Percentiles rank a stretch among this genome's conserved stretches.
phyloP scores from a whole-genome alignment of 805 yeast species.

The Lipomyces sp. region DNA sequence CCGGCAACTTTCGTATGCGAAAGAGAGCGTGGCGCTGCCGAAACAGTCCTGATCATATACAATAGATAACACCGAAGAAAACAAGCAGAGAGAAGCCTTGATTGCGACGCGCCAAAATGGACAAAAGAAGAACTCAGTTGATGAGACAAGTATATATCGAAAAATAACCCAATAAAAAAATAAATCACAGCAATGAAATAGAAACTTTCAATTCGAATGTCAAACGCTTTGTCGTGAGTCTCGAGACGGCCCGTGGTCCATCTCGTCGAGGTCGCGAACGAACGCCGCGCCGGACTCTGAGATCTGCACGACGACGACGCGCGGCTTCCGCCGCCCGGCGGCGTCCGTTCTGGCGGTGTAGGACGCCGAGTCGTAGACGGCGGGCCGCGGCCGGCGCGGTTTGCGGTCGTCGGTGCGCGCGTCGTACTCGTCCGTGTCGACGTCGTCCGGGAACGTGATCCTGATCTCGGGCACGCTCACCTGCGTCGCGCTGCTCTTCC shows the following conservation, averaged over 20 bases:
- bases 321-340: conserved; percentile 5
- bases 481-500: background rate
- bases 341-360: background rate
- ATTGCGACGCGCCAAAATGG: too few relatives aligned
- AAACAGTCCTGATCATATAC: too few relatives aligned
- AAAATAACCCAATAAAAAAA: too few relatives aligned
- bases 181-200: too few relatives aligned
- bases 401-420: background rate
- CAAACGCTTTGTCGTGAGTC: too few relatives aligned
- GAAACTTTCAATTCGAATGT: too few relatives aligned
- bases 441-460: conserved; percentile 25
- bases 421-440: conserved; percentile 6
- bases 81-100: too few relatives aligned
- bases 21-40: too few relatives aligned
- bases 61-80: too few relatives aligned
- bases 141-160: too few relatives aligned
- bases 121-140: too few relatives aligned
- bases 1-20: too few relatives aligned
- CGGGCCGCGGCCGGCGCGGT: background rate
- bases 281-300: conserved; percentile 28
- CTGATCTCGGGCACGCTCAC: conserved; percentile 21
- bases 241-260: conserved; percentile 4
- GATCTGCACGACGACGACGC: conserved; percentile 20
- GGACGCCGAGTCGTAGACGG: conserved; percentile 2
- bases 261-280: conserved; percentile 20